A percentile compares a stretch with the other conserved stretches of the same genome.
phyloP scores from a whole-genome alignment of 2,329 filamentous ascomycete species.

The Penicillium sp. region DNA sequence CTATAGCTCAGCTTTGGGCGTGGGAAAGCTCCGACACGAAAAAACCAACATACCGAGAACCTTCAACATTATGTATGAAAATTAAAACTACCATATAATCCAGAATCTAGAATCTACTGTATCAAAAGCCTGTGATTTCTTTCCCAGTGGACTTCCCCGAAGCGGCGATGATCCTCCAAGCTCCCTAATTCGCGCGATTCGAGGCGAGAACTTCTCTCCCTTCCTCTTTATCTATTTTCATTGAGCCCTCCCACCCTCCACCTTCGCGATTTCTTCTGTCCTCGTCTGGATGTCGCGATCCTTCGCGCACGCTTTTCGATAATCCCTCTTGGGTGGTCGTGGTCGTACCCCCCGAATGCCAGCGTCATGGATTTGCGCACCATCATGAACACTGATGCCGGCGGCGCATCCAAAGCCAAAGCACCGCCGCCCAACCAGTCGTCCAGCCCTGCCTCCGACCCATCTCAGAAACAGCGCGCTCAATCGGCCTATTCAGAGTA shows the following conservation, averaged over 20 bases:
- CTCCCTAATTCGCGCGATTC: slow-evolving; percentile 23
- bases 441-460: slow-evolving; percentile 31
- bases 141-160: slow-evolving; percentile 16
- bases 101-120: background rate
- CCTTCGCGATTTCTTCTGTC: slow-evolving; percentile 3
- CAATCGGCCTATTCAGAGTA: slow-evolving; percentile 30
- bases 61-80: background rate
- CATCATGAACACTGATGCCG: slow-evolving; percentile 51
- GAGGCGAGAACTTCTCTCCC: slow-evolving; percentile 25
- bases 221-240: slow-evolving; percentile 21
- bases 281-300: slow-evolving; percentile 23
- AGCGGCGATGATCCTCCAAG: slow-evolving; percentile 25
- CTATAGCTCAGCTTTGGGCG: background rate
- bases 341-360: slow-evolving; percentile 18
- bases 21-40: background rate
- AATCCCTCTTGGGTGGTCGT: slow-evolving; percentile 19
- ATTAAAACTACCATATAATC: background rate
- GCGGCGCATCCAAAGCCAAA: slow-evolving; percentile 33
- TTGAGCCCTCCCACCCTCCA: slow-evolving; percentile 14
- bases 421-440: slow-evolving; percentile 30
- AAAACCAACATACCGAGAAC: background rate
- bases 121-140: slow-evolving; percentile 4
- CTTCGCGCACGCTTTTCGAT: slow-evolving; percentile 14
- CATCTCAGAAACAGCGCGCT: slow-evolving; percentile 27
- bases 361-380: slow-evolving; percentile 53